Conservation (phyloP, 2,329 filamentous ascomycete species). For the Cladorrhinum sp. region DNA sequence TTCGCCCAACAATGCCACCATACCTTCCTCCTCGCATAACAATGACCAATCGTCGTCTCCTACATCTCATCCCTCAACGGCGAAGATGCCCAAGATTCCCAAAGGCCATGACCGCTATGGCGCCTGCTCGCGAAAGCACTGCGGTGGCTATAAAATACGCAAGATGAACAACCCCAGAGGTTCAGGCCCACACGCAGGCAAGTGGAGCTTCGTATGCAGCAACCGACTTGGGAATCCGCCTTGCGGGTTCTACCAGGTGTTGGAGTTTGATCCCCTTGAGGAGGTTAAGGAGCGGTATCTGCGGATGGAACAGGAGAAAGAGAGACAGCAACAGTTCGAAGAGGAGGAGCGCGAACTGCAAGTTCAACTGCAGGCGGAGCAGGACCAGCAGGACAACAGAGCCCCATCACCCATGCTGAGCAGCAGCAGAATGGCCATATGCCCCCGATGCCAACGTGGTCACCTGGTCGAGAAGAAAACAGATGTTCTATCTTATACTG, state of each 20-base stretch:
- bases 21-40: not conserved
- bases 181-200: conserved; percentile 7
- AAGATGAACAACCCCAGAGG: conserved; percentile 11
- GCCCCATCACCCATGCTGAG: not conserved
- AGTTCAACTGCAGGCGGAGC: not conserved
- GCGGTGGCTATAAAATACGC: conserved; percentile 15
- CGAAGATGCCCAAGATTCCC: not conserved
- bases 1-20: not conserved
- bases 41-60: not conserved
- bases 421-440: not conserved
- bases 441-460: not conserved
- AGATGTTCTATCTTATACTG: not conserved
- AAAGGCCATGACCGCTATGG: conserved; percentile 15
- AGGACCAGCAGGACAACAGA: not conserved
- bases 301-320: not conserved
- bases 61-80: not conserved
- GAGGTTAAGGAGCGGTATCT: not conserved
- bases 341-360: conserved; percentile 10
- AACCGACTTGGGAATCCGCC: not conserved
- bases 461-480: not conserved
- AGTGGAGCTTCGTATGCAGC: conserved; percentile 17
- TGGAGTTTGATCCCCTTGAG: not conserved
- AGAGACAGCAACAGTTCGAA: not conserved
- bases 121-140: conserved; percentile 15
- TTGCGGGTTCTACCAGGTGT: not conserved